These are phyloP conservation scores for Aspergillus costaricaensis DNA, from an alignment of 2,329 filamentous ascomycete species.

Conservation along the genomic window DNA sequence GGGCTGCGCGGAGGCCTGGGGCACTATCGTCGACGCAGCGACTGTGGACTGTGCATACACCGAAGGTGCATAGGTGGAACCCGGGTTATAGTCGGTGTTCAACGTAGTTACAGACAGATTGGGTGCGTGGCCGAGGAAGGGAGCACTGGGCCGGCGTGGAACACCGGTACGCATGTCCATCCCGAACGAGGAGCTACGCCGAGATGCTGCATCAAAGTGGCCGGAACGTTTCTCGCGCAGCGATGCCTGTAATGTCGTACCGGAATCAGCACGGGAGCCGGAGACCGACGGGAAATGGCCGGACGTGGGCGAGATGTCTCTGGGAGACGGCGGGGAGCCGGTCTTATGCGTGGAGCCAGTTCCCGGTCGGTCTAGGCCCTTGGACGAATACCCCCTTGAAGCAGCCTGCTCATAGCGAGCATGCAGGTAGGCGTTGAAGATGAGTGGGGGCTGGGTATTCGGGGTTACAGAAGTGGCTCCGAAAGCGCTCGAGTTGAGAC, in stretches of 20 bases:
- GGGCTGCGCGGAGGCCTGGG: slow-evolving; percentile 42
- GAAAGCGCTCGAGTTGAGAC: slow-evolving; percentile 86
- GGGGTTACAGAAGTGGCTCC: slow-evolving; percentile 62
- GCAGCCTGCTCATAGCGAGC: slow-evolving; percentile 65
- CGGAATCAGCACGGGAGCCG: slow-evolving; percentile 87
- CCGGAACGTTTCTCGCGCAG: slow-evolving; percentile 92
- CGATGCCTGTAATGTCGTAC: slow-evolving; percentile 80
- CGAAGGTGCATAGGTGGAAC: slow-evolving; percentile 52
- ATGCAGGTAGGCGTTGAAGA: slow-evolving; percentile 90
- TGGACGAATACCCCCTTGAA: slow-evolving; percentile 45
- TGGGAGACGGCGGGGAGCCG: slow-evolving; percentile 59
- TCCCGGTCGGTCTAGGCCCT: slow-evolving; percentile 66
- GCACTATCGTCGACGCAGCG: slow-evolving; percentile 54
- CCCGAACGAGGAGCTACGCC: slow-evolving; percentile 90
- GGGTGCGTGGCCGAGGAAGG: slow-evolving; percentile 67
- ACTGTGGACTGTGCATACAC: slow-evolving; percentile 54
- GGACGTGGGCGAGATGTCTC: slow-evolving; percentile 71
- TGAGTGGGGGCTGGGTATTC: slow-evolving; percentile 58
- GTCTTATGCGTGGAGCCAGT: slow-evolving; percentile 63
- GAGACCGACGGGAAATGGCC: slow-evolving; percentile 77
- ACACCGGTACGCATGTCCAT: slow-evolving; percentile 65
- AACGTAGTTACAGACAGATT: slow-evolving; percentile 49
- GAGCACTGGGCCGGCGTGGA: slow-evolving; percentile 64
- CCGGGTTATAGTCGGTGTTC: slow-evolving; percentile 41
- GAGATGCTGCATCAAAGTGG: slow-evolving; percentile 79